Evolutionary conservation across 345 rosid species (phyloP).

Genomic region (Acer saccharum): DNA sequence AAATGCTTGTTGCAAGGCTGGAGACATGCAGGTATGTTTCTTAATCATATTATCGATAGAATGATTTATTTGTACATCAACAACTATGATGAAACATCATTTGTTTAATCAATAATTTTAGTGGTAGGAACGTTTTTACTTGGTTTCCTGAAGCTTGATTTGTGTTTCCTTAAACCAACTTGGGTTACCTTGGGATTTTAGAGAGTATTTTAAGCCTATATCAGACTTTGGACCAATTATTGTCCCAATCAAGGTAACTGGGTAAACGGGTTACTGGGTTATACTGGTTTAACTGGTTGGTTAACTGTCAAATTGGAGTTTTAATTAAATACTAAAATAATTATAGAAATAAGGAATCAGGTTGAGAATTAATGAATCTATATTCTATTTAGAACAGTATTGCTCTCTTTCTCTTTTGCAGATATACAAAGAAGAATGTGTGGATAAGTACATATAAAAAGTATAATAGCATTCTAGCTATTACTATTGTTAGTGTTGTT

Average conservation of each 20-base stretch:
- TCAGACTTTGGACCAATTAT: neutral
- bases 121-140: neutral
- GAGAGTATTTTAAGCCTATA: neutral
- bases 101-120: neutral
- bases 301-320: neutral
- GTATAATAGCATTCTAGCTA: neutral
- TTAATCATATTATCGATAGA: neutral
- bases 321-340: neutral
- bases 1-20: slow-evolving; percentile 95
- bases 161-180: neutral
- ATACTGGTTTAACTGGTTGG: neutral
- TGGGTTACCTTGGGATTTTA: neutral
- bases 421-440: neutral
- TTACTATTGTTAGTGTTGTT: neutral
- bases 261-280: neutral
- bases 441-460: neutral
- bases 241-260: neutral
- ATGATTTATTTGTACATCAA: neutral
- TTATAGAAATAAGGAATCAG: neutral
- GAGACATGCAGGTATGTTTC: slow-evolving; percentile 81
- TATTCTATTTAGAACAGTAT: neutral
- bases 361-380: neutral
- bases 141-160: neutral
- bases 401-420: neutral
- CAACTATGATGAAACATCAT: neutral